These are phyloP conservation scores for Raffaelea albimanens DNA, from an alignment of 2,329 filamentous ascomycete species.

Conservation along the genomic window DNA sequence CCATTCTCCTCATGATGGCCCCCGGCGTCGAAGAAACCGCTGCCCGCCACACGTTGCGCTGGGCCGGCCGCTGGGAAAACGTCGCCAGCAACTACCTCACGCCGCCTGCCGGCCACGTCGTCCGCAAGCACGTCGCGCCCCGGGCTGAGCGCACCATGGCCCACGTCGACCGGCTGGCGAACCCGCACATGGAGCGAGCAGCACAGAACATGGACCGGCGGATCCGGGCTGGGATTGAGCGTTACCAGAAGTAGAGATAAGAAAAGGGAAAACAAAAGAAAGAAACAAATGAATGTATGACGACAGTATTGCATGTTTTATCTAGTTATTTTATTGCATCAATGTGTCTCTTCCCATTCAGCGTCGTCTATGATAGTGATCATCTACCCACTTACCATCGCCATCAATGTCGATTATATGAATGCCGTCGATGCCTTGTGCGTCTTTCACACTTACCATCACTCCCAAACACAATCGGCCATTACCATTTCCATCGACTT, in stretches of 20 bases:
- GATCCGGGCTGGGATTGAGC: constrained; percentile 36
- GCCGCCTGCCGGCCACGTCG: constrained; percentile 32
- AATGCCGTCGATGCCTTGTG: too few species aligned
- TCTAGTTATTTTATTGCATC: neutral
- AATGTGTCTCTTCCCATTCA: too few species aligned
- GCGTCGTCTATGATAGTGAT: too few species aligned
- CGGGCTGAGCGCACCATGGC: constrained; percentile 35
- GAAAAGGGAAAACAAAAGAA: neutral
- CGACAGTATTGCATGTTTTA: neutral
- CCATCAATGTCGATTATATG: too few species aligned
- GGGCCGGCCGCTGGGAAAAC: constrained; percentile 51
- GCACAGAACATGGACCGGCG: constrained; percentile 37
- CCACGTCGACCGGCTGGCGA: constrained; percentile 35
- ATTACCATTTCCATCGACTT: too few species aligned
- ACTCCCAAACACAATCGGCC: too few species aligned
- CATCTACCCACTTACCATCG: too few species aligned
- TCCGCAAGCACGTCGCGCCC: constrained; percentile 37
- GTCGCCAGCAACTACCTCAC: constrained; percentile 46
- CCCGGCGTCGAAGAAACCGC: constrained; percentile 47
- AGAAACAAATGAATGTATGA: neutral
- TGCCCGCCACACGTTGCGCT: constrained; percentile 43
- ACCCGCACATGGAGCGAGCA: constrained; percentile 32
- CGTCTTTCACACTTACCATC: too few species aligned
- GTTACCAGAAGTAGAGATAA: constrained; percentile 8
- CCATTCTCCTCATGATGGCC: constrained; percentile 44